These are phyloP conservation scores for Hypoxylon sp. DNA, from an alignment of 2,329 filamentous ascomycete genomes.

Conservation along the genomic window DNA sequence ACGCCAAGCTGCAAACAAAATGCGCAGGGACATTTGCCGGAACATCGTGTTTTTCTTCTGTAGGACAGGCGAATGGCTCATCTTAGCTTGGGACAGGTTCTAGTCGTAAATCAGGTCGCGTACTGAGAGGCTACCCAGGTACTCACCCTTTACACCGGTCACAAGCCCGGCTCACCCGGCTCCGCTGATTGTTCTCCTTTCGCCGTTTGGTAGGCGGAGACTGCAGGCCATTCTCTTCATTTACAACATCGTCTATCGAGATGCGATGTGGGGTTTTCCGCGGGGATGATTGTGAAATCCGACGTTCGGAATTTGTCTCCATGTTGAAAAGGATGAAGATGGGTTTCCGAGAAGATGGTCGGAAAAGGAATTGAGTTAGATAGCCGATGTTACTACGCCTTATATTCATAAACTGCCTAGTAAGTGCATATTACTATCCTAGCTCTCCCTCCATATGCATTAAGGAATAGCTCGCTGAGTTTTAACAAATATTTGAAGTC, in stretches of 20 bases:
- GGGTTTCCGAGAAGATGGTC: background rate
- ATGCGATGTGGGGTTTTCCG: constrained; percentile 4
- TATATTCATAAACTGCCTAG: background rate
- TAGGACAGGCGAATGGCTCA: background rate
- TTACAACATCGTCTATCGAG: constrained; percentile 16
- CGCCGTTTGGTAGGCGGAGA: constrained; percentile 19
- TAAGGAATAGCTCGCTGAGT: too few relatives aligned
- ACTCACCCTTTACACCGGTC: constrained; percentile 25
- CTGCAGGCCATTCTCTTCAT: constrained; percentile 10
- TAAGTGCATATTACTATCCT: background rate
- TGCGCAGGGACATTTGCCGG: constrained; percentile 23
- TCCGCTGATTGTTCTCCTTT: constrained; percentile 23
- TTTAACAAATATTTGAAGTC: too few relatives aligned
- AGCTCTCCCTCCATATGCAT: too few relatives aligned
- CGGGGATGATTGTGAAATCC: constrained; percentile 33
- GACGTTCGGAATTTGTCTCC: constrained; percentile 32
- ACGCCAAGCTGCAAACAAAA: constrained; percentile 22
- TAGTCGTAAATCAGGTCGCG: background rate
- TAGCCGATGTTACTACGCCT: background rate
- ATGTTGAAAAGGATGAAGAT: constrained; percentile 2
- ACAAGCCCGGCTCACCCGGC: constrained; percentile 23
- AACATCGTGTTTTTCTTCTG: constrained; percentile 27
- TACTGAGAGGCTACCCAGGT: background rate
- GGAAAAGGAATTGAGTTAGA: background rate
- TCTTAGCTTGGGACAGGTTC: background rate